Evolutionary conservation across 148 eudicot genomes (phyloP).

Genomic region (Fagopyrum tataricum): DNA sequence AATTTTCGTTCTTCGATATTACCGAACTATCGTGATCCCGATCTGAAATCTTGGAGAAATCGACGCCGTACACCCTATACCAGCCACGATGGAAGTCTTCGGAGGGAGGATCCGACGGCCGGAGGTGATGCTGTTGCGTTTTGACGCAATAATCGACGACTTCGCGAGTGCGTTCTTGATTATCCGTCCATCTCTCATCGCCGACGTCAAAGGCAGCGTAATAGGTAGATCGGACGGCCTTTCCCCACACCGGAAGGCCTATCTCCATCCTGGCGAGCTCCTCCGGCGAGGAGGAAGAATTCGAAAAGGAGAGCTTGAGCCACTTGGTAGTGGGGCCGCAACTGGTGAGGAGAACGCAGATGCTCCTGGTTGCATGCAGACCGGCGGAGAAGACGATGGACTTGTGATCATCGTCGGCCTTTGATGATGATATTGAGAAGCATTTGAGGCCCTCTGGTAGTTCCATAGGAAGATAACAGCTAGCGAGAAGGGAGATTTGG

Average conservation of each 20-base stretch:
- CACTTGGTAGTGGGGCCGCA: slow-evolving; percentile 8
- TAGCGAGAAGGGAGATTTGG: neutral
- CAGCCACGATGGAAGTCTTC: slow-evolving; percentile 7
- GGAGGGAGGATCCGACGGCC: neutral
- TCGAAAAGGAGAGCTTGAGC: neutral
- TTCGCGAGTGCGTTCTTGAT: neutral
- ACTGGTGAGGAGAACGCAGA: neutral
- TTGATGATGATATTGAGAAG: neutral
- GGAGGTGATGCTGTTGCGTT: slow-evolving; percentile 6
- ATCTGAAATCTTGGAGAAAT: neutral
- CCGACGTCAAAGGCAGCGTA: slow-evolving; percentile 6
- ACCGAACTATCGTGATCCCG: neutral
- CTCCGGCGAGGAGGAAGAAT: neutral
- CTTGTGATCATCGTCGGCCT: slow-evolving; percentile 7
- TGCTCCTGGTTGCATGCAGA: neutral
- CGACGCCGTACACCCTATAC: neutral
- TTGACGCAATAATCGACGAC: slow-evolving; percentile 4
- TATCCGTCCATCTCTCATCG: slow-evolving; percentile 5
- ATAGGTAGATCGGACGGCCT: slow-evolving; percentile 1
- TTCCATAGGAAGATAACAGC: neutral
- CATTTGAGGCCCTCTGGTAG: neutral
- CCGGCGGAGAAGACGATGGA: neutral
- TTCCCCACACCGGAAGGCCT: slow-evolving; percentile 2
- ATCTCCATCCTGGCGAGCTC: neutral
- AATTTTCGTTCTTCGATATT: neutral